phyloP scores from a whole-genome alignment of 116 monocot species.

The Trichopus zeylanicus region DNA sequence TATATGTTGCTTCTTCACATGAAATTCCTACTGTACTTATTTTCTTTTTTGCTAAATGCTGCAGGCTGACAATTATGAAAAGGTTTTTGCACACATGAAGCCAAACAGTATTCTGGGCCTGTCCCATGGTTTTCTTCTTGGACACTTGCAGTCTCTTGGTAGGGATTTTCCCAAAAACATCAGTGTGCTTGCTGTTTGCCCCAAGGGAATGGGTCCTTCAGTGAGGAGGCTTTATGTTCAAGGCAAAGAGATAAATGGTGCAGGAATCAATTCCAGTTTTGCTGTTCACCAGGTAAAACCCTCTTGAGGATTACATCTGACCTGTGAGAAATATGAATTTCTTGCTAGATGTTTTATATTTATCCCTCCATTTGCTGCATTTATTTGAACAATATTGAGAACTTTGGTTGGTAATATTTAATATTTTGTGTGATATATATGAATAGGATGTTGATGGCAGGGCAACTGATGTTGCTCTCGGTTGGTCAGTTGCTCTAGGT shows the following conservation, averaged over 20 bases:
- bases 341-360: not conserved
- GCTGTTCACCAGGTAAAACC: constrained; percentile 78
- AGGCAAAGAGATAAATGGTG: constrained; percentile 97
- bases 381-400: too few species aligned
- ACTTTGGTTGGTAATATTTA: too few species aligned
- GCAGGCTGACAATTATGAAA: constrained; percentile 91
- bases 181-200: constrained; percentile 97
- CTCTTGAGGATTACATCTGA: not conserved
- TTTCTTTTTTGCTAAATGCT: not conserved
- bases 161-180: constrained; percentile 94
- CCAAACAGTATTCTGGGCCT: constrained; percentile 92
- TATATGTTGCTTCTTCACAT: not conserved
- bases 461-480: constrained; percentile 90
- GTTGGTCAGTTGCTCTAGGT: constrained; percentile 92
- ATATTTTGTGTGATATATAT: not conserved
- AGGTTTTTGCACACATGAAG: constrained; percentile 91
- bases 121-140: constrained; percentile 96
- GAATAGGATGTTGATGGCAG: constrained; percentile 85
- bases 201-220: constrained; percentile 98
- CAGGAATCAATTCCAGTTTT: constrained; percentile 98
- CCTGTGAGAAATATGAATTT: not conserved
- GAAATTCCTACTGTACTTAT: not conserved
- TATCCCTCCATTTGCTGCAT: too few species aligned
- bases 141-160: constrained; percentile 77
- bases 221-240: constrained; percentile 97